A percentile compares a stretch with the other conserved stretches of the same genome.
Evolutionary conservation across 306 rosid species (phyloP).

Genomic region (Castanea mollissima): DNA sequence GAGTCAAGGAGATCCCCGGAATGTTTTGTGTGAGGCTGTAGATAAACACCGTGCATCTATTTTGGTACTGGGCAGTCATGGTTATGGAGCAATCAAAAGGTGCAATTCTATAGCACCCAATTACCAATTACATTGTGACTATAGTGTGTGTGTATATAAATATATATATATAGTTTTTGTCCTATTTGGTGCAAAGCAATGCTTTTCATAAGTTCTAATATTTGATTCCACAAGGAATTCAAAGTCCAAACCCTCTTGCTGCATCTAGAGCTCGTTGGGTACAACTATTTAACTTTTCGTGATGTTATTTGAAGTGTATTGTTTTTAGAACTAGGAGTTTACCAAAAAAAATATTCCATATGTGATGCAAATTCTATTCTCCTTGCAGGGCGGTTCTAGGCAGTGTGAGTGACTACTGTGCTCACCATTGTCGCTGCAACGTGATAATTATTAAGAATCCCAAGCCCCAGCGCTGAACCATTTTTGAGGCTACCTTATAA

Average conservation of each 20-base stretch:
- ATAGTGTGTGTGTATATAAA: no score
- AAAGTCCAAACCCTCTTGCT: no score
- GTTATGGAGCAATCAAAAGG: constrained; percentile 41
- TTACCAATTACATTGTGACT: no score
- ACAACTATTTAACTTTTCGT: no score
- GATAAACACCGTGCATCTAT: constrained; percentile 33
- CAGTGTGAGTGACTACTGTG: constrained; percentile 36
- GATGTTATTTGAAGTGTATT: no score
- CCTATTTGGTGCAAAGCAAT: no score
- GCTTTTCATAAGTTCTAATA: no score
- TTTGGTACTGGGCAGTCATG: constrained; percentile 40
- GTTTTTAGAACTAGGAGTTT: no score
- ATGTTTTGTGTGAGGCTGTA: constrained; percentile 30
- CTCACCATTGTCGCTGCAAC: constrained; percentile 34
- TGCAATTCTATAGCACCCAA: background rate
- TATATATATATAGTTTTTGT: no score
- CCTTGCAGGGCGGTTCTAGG: constrained; percentile 30
- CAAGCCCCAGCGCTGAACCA: background rate
- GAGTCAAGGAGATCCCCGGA: constrained; percentile 40
- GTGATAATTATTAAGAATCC: constrained; percentile 38
- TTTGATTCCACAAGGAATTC: no score
- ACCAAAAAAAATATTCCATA: background rate
- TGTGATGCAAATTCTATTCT: background rate
- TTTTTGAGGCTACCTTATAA: background rate
- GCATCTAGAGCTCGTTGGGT: no score